Percentiles rank a stretch among this genome's conserved stretches.
phyloP scores from a whole-genome alignment of 2,329 filamentous ascomycete species.

The Thermothelomyces thermophilus region DNA sequence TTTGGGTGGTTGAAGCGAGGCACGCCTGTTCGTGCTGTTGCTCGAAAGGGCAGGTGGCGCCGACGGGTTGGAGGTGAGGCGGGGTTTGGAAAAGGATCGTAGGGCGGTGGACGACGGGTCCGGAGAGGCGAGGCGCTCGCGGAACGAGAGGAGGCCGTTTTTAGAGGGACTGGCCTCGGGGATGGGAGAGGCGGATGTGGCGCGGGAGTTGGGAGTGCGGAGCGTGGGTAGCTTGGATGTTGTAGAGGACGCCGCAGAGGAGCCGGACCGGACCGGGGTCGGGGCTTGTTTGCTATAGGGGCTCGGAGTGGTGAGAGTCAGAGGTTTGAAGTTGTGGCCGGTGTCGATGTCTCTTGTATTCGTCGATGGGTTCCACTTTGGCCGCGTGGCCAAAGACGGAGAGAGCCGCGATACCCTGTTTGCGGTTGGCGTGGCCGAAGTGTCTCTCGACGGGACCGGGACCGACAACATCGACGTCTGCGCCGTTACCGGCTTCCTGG shows the following conservation, averaged over 20 bases:
- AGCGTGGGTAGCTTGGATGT: constrained; percentile 43
- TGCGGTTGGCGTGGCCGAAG: constrained; percentile 45
- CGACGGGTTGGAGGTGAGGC: constrained; percentile 39
- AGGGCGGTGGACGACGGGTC: constrained; percentile 42
- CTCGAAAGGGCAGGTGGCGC: constrained; percentile 31
- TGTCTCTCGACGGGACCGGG: constrained; percentile 34
- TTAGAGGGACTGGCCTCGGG: constrained; percentile 42
- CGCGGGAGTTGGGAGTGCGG: constrained; percentile 42
- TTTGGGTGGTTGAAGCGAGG: constrained; percentile 46
- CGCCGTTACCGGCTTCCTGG: constrained; percentile 38
- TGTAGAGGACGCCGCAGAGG: constrained; percentile 38
- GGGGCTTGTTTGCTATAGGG: constrained; percentile 45
- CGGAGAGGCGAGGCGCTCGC: constrained; percentile 43
- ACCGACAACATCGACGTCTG: constrained; percentile 41
- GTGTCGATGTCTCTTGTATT: constrained; percentile 58
- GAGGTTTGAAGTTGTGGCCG: constrained; percentile 62
- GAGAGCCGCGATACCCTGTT: constrained; percentile 39
- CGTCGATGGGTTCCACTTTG: constrained; percentile 65
- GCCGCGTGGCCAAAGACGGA: constrained; percentile 48
- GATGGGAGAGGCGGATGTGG: constrained; percentile 42
- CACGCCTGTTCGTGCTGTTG: constrained; percentile 40
- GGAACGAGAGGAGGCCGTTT: constrained; percentile 42
- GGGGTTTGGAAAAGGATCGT: constrained; percentile 39
- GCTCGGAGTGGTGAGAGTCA: constrained; percentile 53
- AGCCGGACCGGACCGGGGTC: constrained; percentile 36